These are phyloP conservation scores for Aspergillus texensis DNA, from an alignment of 2,329 filamentous ascomycete species.

Conservation along the genomic window DNA sequence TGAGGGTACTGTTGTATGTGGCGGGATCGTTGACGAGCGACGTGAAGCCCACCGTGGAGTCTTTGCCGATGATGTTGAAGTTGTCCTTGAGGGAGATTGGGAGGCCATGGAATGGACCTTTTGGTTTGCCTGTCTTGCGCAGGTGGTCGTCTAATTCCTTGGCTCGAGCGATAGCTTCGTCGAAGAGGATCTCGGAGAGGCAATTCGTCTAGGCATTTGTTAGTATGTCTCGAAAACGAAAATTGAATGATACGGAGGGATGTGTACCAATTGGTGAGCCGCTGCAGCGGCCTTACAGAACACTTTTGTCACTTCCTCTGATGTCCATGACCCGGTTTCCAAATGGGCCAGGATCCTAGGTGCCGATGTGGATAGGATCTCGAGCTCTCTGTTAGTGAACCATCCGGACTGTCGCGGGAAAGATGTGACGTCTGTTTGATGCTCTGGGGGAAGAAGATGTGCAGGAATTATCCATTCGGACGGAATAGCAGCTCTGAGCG, in stretches of 20 bases:
- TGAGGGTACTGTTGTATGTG: constrained; percentile 32
- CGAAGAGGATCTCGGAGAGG: constrained; percentile 60
- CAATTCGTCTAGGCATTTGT: constrained; percentile 56
- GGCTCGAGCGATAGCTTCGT: constrained; percentile 55
- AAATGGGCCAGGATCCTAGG: constrained; percentile 38
- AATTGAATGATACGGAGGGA: background rate
- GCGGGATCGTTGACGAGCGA: constrained; percentile 23
- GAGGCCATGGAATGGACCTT: constrained; percentile 46
- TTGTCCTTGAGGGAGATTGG: constrained; percentile 48
- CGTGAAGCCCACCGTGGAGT: constrained; percentile 26
- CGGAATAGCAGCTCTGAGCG: constrained; percentile 56
- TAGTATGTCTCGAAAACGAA: background rate
- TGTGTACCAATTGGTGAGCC: constrained; percentile 57
- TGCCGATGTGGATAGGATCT: constrained; percentile 49
- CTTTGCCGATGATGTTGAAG: constrained; percentile 34
- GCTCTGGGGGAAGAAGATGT: constrained; percentile 55
- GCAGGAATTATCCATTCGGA: constrained; percentile 60
- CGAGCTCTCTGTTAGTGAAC: constrained; percentile 57
- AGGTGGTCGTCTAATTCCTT: constrained; percentile 57
- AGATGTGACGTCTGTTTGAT: constrained; percentile 58
- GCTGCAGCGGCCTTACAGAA: constrained; percentile 60
- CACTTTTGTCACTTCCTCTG: constrained; percentile 54
- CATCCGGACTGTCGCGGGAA: constrained; percentile 62
- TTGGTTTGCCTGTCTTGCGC: constrained; percentile 37
- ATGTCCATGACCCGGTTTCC: constrained; percentile 47